phyloP scores from a whole-genome alignment of 148 eudicot genomes.

The Agrostemma githago region DNA sequence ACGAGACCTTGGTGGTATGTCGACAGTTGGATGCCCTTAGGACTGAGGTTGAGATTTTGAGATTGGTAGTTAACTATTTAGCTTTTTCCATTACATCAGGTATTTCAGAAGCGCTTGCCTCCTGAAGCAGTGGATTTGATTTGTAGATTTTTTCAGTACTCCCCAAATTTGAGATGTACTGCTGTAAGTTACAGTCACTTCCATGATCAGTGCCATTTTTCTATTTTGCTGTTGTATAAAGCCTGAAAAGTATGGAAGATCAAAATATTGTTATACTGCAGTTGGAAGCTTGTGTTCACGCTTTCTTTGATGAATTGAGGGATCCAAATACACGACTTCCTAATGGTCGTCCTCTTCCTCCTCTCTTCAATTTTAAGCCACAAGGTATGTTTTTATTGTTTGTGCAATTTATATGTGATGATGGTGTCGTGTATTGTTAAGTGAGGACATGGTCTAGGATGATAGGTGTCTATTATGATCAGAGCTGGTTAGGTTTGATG shows the following conservation, averaged over 20 bases:
- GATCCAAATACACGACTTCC: conserved; percentile 91
- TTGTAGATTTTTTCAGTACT: conserved; percentile 96
- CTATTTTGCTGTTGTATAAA: neutral
- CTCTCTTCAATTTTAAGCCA: conserved; percentile 84
- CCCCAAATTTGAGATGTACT: conserved; percentile 96
- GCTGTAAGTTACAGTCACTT: conserved; percentile 59
- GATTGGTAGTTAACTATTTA: conserved; percentile 3
- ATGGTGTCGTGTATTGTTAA: neutral
- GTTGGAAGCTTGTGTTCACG: conserved; percentile 99
- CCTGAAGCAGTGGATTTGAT: conserved; percentile 98
- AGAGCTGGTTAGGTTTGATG: too few species aligned
- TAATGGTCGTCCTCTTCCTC: conserved; percentile 98
- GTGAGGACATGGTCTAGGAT: neutral
- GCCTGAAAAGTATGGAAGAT: neutral
- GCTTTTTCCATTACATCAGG: conserved; percentile 35
- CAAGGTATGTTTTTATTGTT: conserved; percentile 45
- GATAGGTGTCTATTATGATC: too few species aligned
- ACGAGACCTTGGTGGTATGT: neutral
- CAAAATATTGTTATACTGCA: conserved; percentile 28
- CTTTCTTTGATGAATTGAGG: conserved; percentile 96
- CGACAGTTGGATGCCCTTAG: neutral
- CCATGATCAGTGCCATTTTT: neutral
- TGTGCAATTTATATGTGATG: neutral
- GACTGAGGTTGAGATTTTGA: neutral
- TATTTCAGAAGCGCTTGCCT: conserved; percentile 90